Base-by-base conservation (phyloP, 805 yeast species). In the Kazachstania viticola region DNA sequence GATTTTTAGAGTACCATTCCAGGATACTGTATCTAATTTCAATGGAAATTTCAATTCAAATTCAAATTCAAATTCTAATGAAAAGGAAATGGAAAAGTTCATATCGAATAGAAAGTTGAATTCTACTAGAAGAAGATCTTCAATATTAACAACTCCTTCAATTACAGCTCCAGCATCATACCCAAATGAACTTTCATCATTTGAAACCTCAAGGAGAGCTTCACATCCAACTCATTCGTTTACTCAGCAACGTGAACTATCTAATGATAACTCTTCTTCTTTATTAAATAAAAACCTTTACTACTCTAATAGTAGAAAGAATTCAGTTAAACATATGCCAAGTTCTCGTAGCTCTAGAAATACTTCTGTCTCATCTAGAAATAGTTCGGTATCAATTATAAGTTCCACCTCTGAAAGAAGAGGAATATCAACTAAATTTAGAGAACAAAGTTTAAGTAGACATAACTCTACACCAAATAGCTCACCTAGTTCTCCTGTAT, bases 1-100 rank as follows among this genome's bases (percentile, higher is more conserved):
- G 58, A 45, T 56, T 21, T 79, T 79, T 49, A 65, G 91, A 48
- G 60, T 73, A 9, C 88, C 88, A 0, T 79, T 79, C 48, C 83
- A 76, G 47, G 81, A 76, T 8, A 28, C 11, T 19, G 9, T 11
- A 19, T 19, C 22, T 8, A 7, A 19, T 19, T 7, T 8, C 22
- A 19, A n/a, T n/a, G n/a, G n/a, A n/a, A n/a, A n/a, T n/a, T n/a
- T n/a, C n/a, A n/a, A n/a, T n/a, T n/a, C n/a, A n/a, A n/a, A n/a
- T n/a, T n/a, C n/a, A n/a, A n/a, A n/a, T n/a, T n/a, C n/a, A 16
- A 6, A 22, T 12, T 17, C 13, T 14, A 24, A 22, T 8, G 13
- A 36, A 4, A 21, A 7, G 24, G 14, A 22, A 15, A 12, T 12
- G 18, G 22, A 17, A 8, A 16, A 11, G 5, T 5, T n/a, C 8